These are phyloP conservation scores for Albatrellus ellisii DNA, from an alignment of 768 basidiomycete genomes.

Conservation along the genomic window DNA sequence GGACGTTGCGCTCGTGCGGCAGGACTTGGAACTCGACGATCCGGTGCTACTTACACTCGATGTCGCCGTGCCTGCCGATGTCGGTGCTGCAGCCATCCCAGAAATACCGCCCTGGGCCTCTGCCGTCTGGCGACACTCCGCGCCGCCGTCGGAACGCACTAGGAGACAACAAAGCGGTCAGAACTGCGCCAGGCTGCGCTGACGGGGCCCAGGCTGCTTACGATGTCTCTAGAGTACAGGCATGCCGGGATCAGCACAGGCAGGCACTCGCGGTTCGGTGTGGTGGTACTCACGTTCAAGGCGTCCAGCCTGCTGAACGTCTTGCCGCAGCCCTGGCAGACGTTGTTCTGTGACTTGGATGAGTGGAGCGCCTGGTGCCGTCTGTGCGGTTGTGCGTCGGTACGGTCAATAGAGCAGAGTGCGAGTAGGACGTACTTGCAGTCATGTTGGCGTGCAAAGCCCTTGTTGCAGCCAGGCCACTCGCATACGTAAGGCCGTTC, in stretches of 20 bases:
- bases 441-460: constrained; percentile 91
- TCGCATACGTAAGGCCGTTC: constrained; percentile 90
- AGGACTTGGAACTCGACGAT: too few species aligned
- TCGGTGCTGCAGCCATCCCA: too few species aligned
- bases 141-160: constrained; percentile 81
- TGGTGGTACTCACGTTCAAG: constrained; percentile 61
- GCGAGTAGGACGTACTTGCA: constrained; percentile 67
- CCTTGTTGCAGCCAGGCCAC: constrained; percentile 90
- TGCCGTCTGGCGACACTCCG: constrained; percentile 44
- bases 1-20: too few species aligned
- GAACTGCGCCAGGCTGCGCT: constrained; percentile 14
- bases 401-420: background rate
- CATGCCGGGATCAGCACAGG: constrained; percentile 9
- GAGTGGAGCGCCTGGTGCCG: constrained; percentile 87
- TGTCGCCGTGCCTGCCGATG: too few species aligned
- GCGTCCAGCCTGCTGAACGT: constrained; percentile 91
- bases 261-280: constrained; percentile 15
- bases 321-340: constrained; percentile 88
- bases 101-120: constrained; percentile 6
- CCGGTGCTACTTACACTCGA: too few species aligned
- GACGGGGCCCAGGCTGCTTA: constrained; percentile 26
- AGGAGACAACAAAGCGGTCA: constrained; percentile 17
- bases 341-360: constrained; percentile 65
- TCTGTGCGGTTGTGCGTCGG: constrained; percentile 24
- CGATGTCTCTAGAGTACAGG: constrained; percentile 49